Evolutionary conservation across 1,284 basidiomycete genomes (phyloP).

Genomic region (Boletus hoseneyae): DNA sequence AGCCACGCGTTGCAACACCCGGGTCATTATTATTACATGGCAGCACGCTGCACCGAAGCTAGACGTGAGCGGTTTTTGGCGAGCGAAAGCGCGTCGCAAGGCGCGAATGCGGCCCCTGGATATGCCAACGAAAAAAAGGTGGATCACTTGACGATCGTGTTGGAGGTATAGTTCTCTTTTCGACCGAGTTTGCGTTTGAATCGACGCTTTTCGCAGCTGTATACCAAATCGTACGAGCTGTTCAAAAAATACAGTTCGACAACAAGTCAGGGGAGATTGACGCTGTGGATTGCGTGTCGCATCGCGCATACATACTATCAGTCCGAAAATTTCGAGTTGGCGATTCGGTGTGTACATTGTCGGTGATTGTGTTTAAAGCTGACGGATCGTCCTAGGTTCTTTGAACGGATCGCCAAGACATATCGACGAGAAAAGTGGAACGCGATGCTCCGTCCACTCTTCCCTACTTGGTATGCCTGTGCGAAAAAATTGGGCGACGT

Average conservation of each 20-base stretch:
- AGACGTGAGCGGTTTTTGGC: slow-evolving; percentile 65
- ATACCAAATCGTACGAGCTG: slow-evolving; percentile 86
- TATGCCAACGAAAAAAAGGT: slow-evolving; percentile 87
- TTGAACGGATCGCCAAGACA: slow-evolving; percentile 81
- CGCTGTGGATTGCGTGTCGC: slow-evolving; percentile 80
- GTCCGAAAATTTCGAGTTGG: slow-evolving; percentile 77
- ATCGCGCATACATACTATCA: slow-evolving; percentile 83
- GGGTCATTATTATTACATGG: slow-evolving; percentile 88
- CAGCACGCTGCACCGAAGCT: slow-evolving; percentile 78
- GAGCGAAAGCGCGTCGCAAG: slow-evolving; percentile 39
- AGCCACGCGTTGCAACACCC: slow-evolving; percentile 80
- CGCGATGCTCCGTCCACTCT: slow-evolving; percentile 64
- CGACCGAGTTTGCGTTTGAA: not conserved
- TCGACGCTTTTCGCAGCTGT: slow-evolving; percentile 52
- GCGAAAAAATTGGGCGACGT: slow-evolving; percentile 73
- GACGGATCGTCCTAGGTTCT: slow-evolving; percentile 56
- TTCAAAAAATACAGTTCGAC: slow-evolving; percentile 72
- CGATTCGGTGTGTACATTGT: slow-evolving; percentile 55
- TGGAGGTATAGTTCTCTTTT: slow-evolving; percentile 56
- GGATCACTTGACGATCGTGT: slow-evolving; percentile 75
- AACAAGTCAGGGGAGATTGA: slow-evolving; percentile 62
- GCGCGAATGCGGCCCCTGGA: slow-evolving; percentile 46
- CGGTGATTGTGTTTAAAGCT: not conserved
- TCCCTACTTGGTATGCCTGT: slow-evolving; percentile 77
- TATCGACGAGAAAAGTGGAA: slow-evolving; percentile 83